Percentiles rank a stretch among this genome's conserved stretches.
Conservation (phyloP, 352 stramenopile species). For the Phytophthora hybrid region DNA sequence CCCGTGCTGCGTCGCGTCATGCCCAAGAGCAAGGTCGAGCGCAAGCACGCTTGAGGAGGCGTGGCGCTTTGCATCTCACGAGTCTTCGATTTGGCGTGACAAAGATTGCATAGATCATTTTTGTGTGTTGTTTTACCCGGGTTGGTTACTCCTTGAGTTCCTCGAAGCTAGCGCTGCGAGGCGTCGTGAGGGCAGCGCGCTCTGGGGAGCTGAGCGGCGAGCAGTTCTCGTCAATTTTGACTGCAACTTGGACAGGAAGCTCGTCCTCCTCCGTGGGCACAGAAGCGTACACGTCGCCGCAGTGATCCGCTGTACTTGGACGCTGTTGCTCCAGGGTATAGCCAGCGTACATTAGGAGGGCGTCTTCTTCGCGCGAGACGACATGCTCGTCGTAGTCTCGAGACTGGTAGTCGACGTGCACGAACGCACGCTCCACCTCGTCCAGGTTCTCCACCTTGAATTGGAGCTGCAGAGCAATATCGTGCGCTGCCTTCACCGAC, state of each 20-base stretch:
- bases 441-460: slow-evolving; percentile 93
- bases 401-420: slow-evolving; percentile 95
- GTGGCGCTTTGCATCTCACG: neutral
- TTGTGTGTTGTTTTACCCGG: slow-evolving; percentile 3
- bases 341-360: slow-evolving; percentile 57
- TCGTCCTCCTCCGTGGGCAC: slow-evolving; percentile 30
- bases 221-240: slow-evolving; percentile 9
- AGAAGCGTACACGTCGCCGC: slow-evolving; percentile 26
- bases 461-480: slow-evolving; percentile 95
- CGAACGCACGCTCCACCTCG: slow-evolving; percentile 95
- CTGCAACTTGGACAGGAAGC: slow-evolving; percentile 2
- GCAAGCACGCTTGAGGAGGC: slow-evolving; percentile 47
- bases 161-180: slow-evolving; percentile 20
- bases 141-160: slow-evolving; percentile 22
- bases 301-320: slow-evolving; percentile 12
- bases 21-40: slow-evolving; percentile 59
- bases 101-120: slow-evolving; percentile 25
- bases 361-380: slow-evolving; percentile 60
- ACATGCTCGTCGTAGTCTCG: slow-evolving; percentile 81
- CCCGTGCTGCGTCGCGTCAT: slow-evolving; percentile 74
- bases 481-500: slow-evolving; percentile 92
- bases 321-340: slow-evolving; percentile 21
- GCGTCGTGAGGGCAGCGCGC: slow-evolving; percentile 12
- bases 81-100: neutral
- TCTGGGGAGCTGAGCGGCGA: slow-evolving; percentile 19